These are phyloP conservation scores for Aspergillus vadensis DNA, from an alignment of 2,329 filamentous ascomycete genomes.

Conservation along the genomic window DNA sequence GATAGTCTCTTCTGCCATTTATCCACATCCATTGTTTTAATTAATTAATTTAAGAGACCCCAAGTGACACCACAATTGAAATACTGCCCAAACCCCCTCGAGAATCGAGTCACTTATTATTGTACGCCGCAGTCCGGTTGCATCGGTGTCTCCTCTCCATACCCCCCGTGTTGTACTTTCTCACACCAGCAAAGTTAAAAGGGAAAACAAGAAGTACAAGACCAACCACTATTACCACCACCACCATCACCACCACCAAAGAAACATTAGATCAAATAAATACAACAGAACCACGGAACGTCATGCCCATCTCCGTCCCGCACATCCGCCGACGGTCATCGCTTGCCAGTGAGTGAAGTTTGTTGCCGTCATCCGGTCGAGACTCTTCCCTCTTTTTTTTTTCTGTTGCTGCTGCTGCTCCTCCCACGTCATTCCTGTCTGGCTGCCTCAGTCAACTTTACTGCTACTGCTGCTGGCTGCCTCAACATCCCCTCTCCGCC, in stretches of 20 bases:
- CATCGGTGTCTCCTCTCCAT: background rate
- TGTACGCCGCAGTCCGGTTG: background rate
- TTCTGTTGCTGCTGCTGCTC: background rate
- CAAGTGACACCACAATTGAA: background rate
- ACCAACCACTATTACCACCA: too few species aligned
- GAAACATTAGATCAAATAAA: background rate
- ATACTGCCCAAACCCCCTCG: background rate
- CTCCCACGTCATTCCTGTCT: conserved; percentile 23
- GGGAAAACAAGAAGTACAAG: too few species aligned
- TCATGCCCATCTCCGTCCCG: conserved; percentile 36
- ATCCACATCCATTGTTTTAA: background rate
- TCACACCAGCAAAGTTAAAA: too few species aligned
- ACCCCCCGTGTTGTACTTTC: background rate
- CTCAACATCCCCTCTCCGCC: background rate
- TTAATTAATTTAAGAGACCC: background rate
- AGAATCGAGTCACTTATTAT: background rate
- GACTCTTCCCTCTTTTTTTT: background rate
- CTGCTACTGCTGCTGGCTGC: background rate
- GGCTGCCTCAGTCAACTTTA: background rate
- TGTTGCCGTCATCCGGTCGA: conserved; percentile 9
- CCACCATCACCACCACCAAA: too few species aligned
- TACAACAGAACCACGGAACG: conserved; percentile 11
- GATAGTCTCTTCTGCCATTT: background rate
- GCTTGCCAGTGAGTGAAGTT: conserved; percentile 27
- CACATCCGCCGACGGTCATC: conserved; percentile 43